phyloP scores from a whole-genome alignment of 163 green algal genomes.

The Picocystis sp. region DNA sequence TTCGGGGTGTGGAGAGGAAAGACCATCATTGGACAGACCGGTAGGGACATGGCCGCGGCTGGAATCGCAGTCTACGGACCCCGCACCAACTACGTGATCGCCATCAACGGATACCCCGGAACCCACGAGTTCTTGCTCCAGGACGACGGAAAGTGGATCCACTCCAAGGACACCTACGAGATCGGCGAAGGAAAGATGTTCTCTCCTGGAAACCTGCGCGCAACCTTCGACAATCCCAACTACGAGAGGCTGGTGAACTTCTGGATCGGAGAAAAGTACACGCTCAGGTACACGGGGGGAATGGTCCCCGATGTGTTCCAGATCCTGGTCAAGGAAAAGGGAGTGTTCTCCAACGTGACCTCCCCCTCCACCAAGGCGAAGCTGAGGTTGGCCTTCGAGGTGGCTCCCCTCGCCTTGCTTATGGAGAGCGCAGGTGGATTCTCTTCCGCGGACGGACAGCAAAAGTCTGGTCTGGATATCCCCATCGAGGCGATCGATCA shows the following conservation, averaged over 20 bases:
- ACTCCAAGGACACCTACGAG: constrained; percentile 90
- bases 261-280: constrained; percentile 90
- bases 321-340: constrained; percentile 94
- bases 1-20: constrained; percentile 79
- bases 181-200: constrained; percentile 93
- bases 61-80: constrained; percentile 83
- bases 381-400: constrained; percentile 68
- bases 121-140: constrained; percentile 89
- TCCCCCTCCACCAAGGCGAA: constrained; percentile 86
- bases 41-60: constrained; percentile 52
- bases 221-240: constrained; percentile 82
- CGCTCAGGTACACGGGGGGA: constrained; percentile 57
- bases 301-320: constrained; percentile 83
- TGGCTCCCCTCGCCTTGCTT: constrained; percentile 66
- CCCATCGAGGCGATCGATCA: constrained; percentile 43
- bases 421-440: constrained; percentile 73
- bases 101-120: constrained; percentile 66
- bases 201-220: constrained; percentile 80
- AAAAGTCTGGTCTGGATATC: constrained; percentile 59
- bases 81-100: constrained; percentile 76
- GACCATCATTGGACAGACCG: constrained; percentile 50
- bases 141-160: constrained; percentile 88
- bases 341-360: constrained; percentile 87
- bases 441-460: constrained; percentile 56
- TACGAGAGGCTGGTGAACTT: constrained; percentile 79